A percentile compares a stretch with the other conserved stretches of the same genome.
These are phyloP conservation scores for Blastobotrys chiropterorum DNA, from an alignment of 805 yeast species.

Conservation along the genomic window DNA sequence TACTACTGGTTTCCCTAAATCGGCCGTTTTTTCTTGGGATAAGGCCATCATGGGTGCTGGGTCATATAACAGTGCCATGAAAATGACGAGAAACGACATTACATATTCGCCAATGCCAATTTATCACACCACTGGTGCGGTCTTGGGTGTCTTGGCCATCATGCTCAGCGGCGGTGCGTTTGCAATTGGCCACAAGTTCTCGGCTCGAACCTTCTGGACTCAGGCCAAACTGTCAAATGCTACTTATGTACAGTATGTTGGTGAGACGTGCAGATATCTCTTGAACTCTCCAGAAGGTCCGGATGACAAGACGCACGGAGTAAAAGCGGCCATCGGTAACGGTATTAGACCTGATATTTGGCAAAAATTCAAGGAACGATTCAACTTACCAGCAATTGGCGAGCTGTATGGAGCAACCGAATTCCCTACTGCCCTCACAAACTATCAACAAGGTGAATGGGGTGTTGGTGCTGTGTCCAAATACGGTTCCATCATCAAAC, in stretches of 20 bases:
- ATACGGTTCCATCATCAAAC: constrained; percentile 49
- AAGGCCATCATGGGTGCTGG: constrained; percentile 67
- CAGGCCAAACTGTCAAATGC: constrained; percentile 68
- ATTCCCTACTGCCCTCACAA: constrained; percentile 82
- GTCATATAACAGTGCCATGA: constrained; percentile 63
- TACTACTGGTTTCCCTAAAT: constrained; percentile 90
- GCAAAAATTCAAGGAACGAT: constrained; percentile 70
- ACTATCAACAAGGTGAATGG: constrained; percentile 65
- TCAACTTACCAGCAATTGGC: constrained; percentile 68
- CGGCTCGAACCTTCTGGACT: constrained; percentile 82
- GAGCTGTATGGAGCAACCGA: constrained; percentile 95
- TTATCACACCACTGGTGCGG: constrained; percentile 90
- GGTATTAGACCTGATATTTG: constrained; percentile 88
- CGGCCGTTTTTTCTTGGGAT: constrained; percentile 90
- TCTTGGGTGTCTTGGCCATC: constrained; percentile 61
- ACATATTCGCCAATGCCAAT: constrained; percentile 92
- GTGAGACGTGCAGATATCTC: constrained; percentile 87
- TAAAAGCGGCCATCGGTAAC: constrained; percentile 77
- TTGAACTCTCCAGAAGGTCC: constrained; percentile 60
- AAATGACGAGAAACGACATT: constrained; percentile 46
- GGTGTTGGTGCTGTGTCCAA: constrained; percentile 88
- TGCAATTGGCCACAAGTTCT: constrained; percentile 74
- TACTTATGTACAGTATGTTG: constrained; percentile 86
- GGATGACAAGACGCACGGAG: constrained; percentile 51
- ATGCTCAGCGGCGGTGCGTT: constrained; percentile 64